These are phyloP conservation scores for Phytophthora niederhauseri DNA, from an alignment of 352 stramenopile species.

Conservation along the genomic window DNA sequence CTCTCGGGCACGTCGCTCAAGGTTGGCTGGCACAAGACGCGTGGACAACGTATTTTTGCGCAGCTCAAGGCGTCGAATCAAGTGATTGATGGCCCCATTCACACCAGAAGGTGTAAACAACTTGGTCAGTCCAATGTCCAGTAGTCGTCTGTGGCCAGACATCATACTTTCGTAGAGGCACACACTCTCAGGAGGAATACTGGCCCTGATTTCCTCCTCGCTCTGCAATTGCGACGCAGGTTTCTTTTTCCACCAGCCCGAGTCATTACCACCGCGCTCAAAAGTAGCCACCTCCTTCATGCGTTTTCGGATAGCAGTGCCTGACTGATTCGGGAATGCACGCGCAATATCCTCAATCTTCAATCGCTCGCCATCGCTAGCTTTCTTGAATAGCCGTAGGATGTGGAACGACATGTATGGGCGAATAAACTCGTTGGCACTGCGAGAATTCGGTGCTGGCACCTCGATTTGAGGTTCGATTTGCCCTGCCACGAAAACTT, in stretches of 20 bases:
- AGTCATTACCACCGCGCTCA: constrained; percentile 82
- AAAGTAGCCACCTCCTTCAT: constrained; percentile 90
- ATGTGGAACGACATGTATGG: constrained; percentile 91
- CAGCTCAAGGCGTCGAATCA: constrained; percentile 76
- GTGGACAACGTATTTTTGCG: constrained; percentile 62
- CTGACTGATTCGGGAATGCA: constrained; percentile 82
- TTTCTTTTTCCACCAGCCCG: constrained; percentile 88
- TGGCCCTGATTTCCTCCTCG: constrained; percentile 79
- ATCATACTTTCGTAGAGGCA: constrained; percentile 91
- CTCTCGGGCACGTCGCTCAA: constrained; percentile 62
- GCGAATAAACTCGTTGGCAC: constrained; percentile 86
- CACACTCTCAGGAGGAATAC: constrained; percentile 78
- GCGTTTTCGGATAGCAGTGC: constrained; percentile 82
- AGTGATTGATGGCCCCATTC: constrained; percentile 70
- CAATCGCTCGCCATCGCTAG: constrained; percentile 73
- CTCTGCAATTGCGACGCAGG: constrained; percentile 60
- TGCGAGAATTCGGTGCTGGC: constrained; percentile 76
- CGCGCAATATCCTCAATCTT: constrained; percentile 87
- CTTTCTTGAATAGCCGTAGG: constrained; percentile 83
- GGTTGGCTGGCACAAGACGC: constrained; percentile 54
- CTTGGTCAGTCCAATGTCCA: constrained; percentile 85
- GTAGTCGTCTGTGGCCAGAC: constrained; percentile 74
- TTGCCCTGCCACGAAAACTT: constrained; percentile 78
- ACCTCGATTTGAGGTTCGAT: constrained; percentile 87
- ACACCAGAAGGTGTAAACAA: constrained; percentile 78